phyloP scores from a whole-genome alignment of 2,329 filamentous ascomycete genomes.

The Nigrospora sphaerica region DNA sequence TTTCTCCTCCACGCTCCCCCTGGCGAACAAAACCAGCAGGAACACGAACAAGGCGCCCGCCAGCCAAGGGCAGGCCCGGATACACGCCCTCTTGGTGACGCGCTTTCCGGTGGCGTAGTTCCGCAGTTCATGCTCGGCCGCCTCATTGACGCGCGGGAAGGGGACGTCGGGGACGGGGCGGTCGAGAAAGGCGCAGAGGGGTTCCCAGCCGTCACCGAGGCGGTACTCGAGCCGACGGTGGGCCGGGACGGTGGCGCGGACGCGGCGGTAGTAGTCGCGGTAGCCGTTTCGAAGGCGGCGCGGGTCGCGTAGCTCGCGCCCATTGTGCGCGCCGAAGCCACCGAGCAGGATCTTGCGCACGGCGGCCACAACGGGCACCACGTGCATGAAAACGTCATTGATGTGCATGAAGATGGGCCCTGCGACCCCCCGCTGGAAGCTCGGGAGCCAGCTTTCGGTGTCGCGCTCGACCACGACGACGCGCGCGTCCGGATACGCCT shows the following conservation, averaged over 20 bases:
- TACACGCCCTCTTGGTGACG: no score
- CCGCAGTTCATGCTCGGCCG: not conserved
- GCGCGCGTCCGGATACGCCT: constrained; percentile 13
- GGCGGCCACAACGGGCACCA: constrained; percentile 15
- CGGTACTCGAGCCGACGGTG: constrained; percentile 12
- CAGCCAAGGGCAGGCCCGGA: no score
- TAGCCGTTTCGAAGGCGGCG: constrained; percentile 36
- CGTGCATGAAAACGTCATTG: not conserved
- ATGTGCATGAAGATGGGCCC: constrained; percentile 8
- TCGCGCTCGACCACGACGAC: constrained; percentile 15
- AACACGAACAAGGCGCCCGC: no score
- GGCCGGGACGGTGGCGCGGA: constrained; percentile 7
- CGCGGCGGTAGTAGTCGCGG: constrained; percentile 8
- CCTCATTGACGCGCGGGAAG: constrained; percentile 8
- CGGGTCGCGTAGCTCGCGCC: constrained; percentile 57
- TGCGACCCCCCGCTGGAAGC: constrained; percentile 12
- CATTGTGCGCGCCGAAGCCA: constrained; percentile 25
- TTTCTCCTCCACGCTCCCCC: no score
- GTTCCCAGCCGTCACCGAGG: constrained; percentile 15
- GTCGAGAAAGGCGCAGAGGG: constrained; percentile 15
- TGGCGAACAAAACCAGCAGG: no score
- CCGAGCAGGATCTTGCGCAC: constrained; percentile 5
- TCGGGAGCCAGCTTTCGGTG: constrained; percentile 15
- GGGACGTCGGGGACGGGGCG: constrained; percentile 7
- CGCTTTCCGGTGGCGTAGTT: no score